phyloP scores from a whole-genome alignment of 2,329 filamentous ascomycete species.

The Furcasterigmium sp. region DNA sequence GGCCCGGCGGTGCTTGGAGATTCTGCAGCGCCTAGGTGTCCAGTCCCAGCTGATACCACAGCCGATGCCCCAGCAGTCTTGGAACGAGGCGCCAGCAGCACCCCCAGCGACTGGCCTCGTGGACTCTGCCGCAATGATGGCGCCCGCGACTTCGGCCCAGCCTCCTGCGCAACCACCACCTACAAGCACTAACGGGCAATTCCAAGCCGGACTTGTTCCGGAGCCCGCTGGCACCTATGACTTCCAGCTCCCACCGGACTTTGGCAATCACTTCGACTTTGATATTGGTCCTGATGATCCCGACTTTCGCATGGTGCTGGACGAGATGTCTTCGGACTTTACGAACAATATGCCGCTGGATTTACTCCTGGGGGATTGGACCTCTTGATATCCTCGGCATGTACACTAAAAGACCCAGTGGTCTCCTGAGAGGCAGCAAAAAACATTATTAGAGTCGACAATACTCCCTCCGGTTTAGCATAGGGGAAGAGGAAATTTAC shows the following conservation, averaged over 20 bases:
- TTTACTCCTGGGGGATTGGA: slow-evolving; percentile 2
- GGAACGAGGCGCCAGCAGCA: neutral
- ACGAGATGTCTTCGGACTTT: slow-evolving; percentile 1
- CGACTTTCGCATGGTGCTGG: slow-evolving; percentile 2
- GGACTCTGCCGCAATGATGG: neutral
- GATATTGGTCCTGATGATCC: neutral
- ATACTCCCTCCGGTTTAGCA: too few relatives aligned
- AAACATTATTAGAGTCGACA: too few relatives aligned
- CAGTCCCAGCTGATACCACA: slow-evolving; percentile 3
- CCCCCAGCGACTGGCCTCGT: neutral
- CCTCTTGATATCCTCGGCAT: neutral
- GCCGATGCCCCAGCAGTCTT: neutral
- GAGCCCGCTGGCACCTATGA: neutral
- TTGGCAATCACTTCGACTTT: neutral
- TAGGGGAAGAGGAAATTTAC: too few relatives aligned
- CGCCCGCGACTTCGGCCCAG: neutral
- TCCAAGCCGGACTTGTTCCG: neutral
- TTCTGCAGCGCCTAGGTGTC: slow-evolving; percentile 6
- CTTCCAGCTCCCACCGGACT: neutral
- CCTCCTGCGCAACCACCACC: neutral
- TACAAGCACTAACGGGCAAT: neutral
- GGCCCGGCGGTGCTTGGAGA: slow-evolving; percentile 2
- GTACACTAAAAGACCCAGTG: neutral
- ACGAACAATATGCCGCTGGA: slow-evolving; percentile 5
- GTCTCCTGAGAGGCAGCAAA: too few relatives aligned